phyloP scores from a whole-genome alignment of 805 yeast species.

The Nakazawaea holstii region DNA sequence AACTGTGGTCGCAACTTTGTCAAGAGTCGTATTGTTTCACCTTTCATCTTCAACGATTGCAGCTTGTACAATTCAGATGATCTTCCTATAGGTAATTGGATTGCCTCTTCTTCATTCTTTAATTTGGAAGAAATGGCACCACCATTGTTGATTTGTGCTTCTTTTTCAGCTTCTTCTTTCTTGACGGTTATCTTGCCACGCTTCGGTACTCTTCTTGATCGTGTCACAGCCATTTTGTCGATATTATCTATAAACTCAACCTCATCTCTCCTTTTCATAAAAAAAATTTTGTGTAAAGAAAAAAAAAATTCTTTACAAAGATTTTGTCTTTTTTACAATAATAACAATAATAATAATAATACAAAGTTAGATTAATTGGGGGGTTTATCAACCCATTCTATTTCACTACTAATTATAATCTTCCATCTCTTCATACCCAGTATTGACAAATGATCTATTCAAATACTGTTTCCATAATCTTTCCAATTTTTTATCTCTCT shows the following conservation, averaged over 20 bases:
- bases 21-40: background rate
- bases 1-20: background rate
- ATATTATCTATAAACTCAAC: background rate
- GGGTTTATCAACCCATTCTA: background rate
- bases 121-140: background rate
- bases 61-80: background rate
- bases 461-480: conserved; percentile 52
- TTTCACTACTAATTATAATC: background rate
- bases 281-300: background rate
- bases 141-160: no score
- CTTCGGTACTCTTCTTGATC: background rate
- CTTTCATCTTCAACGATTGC: background rate
- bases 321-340: background rate
- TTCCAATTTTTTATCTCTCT: conserved; percentile 21
- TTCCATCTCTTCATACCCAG: conserved; percentile 55
- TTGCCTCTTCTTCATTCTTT: background rate
- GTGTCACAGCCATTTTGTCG: conserved; percentile 1
- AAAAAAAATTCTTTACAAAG: no score
- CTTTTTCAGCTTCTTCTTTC: background rate
- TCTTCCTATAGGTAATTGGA: background rate
- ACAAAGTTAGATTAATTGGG: background rate
- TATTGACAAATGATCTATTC: conserved; percentile 55
- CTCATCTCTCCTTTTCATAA: background rate
- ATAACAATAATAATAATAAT: background rate
- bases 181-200: background rate